Evolutionary conservation across 495 filamentous ascomycete genomes (phyloP).

Genomic region (Cryomyces antarcticus): DNA sequence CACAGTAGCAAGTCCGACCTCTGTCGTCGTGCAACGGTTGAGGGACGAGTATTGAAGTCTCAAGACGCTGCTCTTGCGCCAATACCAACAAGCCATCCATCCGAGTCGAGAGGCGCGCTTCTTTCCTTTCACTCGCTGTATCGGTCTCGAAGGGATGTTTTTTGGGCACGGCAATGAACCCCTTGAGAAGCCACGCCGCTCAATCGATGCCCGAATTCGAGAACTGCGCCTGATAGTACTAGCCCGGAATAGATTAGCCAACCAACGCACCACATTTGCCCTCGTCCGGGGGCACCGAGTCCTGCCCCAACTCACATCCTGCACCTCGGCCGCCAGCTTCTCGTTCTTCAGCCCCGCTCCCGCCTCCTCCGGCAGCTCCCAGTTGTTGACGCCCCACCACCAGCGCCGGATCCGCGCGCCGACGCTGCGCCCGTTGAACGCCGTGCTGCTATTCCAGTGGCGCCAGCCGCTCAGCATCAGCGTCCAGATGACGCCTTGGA

Average conservation of each 20-base stretch:
- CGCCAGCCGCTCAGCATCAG: constrained; percentile 64
- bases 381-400: constrained; percentile 87
- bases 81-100: no score
- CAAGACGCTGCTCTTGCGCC: no score
- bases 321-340: constrained; percentile 22
- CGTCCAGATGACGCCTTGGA: constrained; percentile 70
- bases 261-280: neutral
- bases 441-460: constrained; percentile 55
- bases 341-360: constrained; percentile 10
- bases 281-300: neutral
- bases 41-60: no score
- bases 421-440: constrained; percentile 44
- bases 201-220: constrained; percentile 8
- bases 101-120: no score
- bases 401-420: constrained; percentile 58
- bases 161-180: no score
- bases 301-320: constrained; percentile 25
- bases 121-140: no score
- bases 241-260: neutral
- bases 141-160: no score
- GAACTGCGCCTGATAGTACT: constrained; percentile 11
- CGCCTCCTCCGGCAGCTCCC: constrained; percentile 33
- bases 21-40: no score
- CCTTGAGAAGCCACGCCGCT: no score
- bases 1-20: no score